These are phyloP conservation scores for Gautieria morchelliformis DNA, from an alignment of 768 basidiomycete species.

Conservation along the genomic window DNA sequence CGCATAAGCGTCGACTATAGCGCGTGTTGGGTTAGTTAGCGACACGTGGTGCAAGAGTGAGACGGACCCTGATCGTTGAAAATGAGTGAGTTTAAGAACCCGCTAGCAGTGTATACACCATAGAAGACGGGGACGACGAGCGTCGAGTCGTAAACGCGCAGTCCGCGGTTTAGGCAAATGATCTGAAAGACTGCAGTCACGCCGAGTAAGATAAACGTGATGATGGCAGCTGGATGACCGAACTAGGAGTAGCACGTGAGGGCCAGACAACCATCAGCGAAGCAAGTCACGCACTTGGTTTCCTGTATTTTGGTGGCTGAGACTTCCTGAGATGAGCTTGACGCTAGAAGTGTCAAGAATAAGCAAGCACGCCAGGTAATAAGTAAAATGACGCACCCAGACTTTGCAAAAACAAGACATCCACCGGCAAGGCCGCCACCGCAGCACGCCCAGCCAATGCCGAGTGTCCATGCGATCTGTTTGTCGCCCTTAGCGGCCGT, in stretches of 20 bases:
- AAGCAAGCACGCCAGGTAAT: not conserved
- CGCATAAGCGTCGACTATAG: constrained; percentile 71
- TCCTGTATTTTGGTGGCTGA: constrained; percentile 75
- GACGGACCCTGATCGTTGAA: not conserved
- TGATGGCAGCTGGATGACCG: constrained; percentile 69
- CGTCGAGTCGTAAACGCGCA: constrained; percentile 86
- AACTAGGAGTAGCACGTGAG: constrained; percentile 29
- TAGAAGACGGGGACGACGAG: constrained; percentile 93
- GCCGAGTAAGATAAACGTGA: constrained; percentile 47
- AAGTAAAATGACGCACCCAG: constrained; percentile 38
- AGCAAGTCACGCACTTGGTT: constrained; percentile 36
- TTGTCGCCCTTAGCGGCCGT: constrained; percentile 75
- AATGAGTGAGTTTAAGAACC: constrained; percentile 56
- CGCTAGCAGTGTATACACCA: constrained; percentile 79
- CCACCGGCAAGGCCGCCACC: constrained; percentile 88
- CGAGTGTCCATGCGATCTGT: constrained; percentile 81
- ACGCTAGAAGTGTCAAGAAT: constrained; percentile 37
- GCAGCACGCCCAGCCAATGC: constrained; percentile 89
- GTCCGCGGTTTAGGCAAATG: constrained; percentile 80
- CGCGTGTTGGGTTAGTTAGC: constrained; percentile 51
- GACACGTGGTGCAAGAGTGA: not conserved
- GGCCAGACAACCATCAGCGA: not conserved
- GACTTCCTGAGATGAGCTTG: constrained; percentile 63
- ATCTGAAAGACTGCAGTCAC: constrained; percentile 84
- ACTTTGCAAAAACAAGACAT: constrained; percentile 78